These are phyloP conservation scores for Rhodotorula sp. DNA, from an alignment of 1,284 basidiomycete species.

Conservation along the genomic window DNA sequence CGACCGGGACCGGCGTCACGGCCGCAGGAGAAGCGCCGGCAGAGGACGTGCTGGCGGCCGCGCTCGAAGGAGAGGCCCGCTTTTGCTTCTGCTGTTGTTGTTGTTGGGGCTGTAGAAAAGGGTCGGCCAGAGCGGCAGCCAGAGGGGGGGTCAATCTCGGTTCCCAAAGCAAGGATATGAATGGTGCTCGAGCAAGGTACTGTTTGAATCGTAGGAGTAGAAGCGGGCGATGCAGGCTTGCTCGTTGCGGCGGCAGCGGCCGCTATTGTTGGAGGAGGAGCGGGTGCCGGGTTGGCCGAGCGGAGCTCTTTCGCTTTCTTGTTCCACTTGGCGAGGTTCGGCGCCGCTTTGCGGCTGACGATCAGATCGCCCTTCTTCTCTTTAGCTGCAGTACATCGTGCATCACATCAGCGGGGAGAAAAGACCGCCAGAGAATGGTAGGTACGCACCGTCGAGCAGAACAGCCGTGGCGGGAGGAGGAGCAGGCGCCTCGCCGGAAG, in stretches of 20 bases:
- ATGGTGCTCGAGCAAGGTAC: conserved; percentile 8
- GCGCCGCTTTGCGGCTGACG: conserved; percentile 82
- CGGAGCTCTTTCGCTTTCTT: conserved; percentile 80
- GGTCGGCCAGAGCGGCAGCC: neutral
- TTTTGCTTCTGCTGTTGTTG: neutral
- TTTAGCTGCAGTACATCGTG: conserved; percentile 18
- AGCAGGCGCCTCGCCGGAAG: neutral
- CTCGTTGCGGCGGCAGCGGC: neutral
- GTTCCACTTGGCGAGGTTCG: conserved; percentile 92
- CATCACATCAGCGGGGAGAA: neutral
- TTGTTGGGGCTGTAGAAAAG: neutral
- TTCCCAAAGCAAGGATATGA: neutral
- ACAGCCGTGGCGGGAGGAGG: conserved; percentile 1
- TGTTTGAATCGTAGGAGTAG: conserved; percentile 3
- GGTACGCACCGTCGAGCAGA: conserved; percentile 20
- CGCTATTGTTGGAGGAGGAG: neutral
- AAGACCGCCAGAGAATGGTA: no score
- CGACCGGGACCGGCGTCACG: neutral
- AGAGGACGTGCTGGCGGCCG: neutral
- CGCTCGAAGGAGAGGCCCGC: neutral
- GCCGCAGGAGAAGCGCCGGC: neutral
- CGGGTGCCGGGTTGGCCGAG: conserved; percentile 1
- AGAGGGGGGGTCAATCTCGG: neutral
- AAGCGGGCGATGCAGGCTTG: neutral
- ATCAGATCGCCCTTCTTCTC: conserved; percentile 74